Base-by-base conservation (phyloP, 805 yeast species). In the Kluyveromyces starmeri region DNA sequence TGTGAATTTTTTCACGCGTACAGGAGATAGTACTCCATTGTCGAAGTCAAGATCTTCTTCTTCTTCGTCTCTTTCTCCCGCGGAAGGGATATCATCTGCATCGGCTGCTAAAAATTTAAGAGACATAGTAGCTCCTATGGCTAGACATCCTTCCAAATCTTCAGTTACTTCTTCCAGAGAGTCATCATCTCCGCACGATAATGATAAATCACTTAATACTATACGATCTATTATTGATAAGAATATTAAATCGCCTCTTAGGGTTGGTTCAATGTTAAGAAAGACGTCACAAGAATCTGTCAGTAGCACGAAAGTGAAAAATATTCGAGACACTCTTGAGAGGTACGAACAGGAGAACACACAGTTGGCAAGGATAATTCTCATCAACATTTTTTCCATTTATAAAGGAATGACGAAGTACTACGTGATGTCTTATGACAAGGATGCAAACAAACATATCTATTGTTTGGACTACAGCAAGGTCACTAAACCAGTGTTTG, bases 401-500 rank as follows among this genome's bases (percentile, higher is more conserved):
- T 55, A 53, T 36, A 48, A 50, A 29, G 42, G 52, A 20, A 41
- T 51, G 39, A 43, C 51, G 4, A 45, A 45, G 17, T 48, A 45
- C 27, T 51, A 50, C 22, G 43, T 53, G 8, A 34, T 55, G 20
- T 51, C 57, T 3, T 47, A 42, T 14, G 41, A 42, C 8, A 38
- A 39, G n/a, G 39, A 38, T 5, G 28, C 39, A 10, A 43, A 46
- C 27, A 31, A 35, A 13, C 25, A 32, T 11, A 44, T 52, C 46
- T 46, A 47, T 7, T 39, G 42, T 4, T 40, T 45, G 17, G 56
- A 53, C 32, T 53, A 48, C 32, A 44, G 35, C 19, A 42, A 42
- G 28, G 45, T 53, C 9, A 43, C 53, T n/a, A 55, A 62, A 32
- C 67, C 74, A 2, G 44, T 71, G 3, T 52, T 62, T 11, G 51